Base-by-base conservation (phyloP, 1,139 yeast species). In the Yamadazyma atlantica region DNA sequence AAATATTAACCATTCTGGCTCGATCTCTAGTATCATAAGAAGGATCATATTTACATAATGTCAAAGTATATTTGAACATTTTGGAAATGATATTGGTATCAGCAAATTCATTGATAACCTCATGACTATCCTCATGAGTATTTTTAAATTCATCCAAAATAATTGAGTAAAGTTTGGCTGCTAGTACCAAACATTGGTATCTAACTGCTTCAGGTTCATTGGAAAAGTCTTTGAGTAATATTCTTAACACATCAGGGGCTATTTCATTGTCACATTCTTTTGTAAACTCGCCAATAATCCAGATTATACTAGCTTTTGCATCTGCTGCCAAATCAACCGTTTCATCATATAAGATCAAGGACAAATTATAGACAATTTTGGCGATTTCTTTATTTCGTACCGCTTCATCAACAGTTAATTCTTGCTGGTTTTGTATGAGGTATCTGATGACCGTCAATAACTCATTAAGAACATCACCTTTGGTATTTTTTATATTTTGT, bases 231-330 rank as follows among this genome's bases (percentile, higher is more conserved):
- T 70, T 70, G n/a, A 83, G 61, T 30, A 85, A 60, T 7, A 63
- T 60, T 37, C 96, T 70, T 40, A 89, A 65, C 1, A 88, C 78
- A 57, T 92, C 97, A 0, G 95, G 94, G 1, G 88, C 88, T 33
- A 85, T 70, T 17, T 54, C 37, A 34, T 69, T 69, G 7, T 60
- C 51, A 8, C 64, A 58, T n/a, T 58, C 54, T 31, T 60, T 66
- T 0, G 75, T 62, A 53, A 85, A 83, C 54, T 92, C 97, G 2
- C 97, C 97, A 32, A 92, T 77, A 10, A 90, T 73, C 97, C 97
- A 94, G 13, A 92, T 73, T 15, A 89, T 81, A 39, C 94, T 85
- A 1, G 95, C 89, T 46, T 82, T 78, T 0, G 97, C 96, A 13
- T 71, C 69, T 16, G 65, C 56, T 22, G 63, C 71, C 22, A 73